Evolutionary conservation across 164 flowering plant genomes (phyloP), one percentile per base, ranked within the genome.

Genomic region (Vitis vinifera): DNA sequence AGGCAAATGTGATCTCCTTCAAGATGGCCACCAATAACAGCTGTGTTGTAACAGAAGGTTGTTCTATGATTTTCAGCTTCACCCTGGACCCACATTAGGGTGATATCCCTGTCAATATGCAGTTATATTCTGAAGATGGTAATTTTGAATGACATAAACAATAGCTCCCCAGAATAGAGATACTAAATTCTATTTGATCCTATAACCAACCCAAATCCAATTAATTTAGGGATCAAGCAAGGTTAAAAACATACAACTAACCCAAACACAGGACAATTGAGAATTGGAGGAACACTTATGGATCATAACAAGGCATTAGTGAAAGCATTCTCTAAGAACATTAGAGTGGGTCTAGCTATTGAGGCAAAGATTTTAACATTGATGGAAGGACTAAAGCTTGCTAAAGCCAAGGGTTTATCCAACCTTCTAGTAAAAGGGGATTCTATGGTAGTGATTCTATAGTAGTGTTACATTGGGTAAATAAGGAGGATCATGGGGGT

Each of bases 51-150:
- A 12, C 86, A 86, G 80, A 94, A 87, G 65, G 82, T 89, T 50
- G 90, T 59, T 55, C 91, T 68, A 62, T 80, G 65, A 74, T 49
- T 87, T 77, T 92, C 98, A 65, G 97, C 93, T 71, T 94, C 97
- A 53, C 96, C 98, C 97, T 92, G 88, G 71, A 86, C 68, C 70
- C 86, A 84, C 66, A 76, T 65, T 59, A 62, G 62, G 68, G 69
- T 72, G 49, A 76, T 51, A 70, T 66, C 63, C 82, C 81, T 76
- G 76, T 82, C 77, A 78, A 63, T 59, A 59, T 73, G 60, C 70
- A 66, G 53, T 68, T 16, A 66, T 55, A 56, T 17, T 57, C 59
- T 47, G 63, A 62, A 68, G 19, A 67, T 10, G 23, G 23, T 1
- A 62, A 48, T 19, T 10, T 19, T 49, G 10, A 62, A n/a, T 5